Conservation (phyloP, 2,329 filamentous ascomycete genomes). For the Fusarium dlaminii region DNA sequence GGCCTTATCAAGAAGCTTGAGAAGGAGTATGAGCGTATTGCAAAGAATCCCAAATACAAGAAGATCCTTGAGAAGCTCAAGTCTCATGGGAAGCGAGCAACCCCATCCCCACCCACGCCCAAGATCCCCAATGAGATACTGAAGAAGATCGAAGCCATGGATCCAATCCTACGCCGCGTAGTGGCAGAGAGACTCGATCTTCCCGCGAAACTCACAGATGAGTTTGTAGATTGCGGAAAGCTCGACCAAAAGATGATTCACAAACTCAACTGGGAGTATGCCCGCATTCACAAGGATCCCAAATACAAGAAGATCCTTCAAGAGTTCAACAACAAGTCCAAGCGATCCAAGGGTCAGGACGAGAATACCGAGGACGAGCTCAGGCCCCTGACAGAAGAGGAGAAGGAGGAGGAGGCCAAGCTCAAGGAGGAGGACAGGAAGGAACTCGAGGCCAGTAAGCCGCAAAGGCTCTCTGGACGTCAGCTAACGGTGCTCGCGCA, state of each 20-base stretch:
- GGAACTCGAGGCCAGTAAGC: background rate
- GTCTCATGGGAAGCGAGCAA: background rate
- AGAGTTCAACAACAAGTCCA: background rate
- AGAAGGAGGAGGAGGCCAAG: background rate
- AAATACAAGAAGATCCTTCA: background rate
- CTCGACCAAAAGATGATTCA: background rate
- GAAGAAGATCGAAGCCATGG: background rate
- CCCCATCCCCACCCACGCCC: background rate
- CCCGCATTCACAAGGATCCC: background rate
- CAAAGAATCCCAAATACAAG: background rate
- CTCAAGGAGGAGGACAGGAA: background rate
- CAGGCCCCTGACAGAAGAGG: background rate
- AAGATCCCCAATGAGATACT: background rate
- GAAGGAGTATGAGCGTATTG: background rate
- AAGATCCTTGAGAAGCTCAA: background rate
- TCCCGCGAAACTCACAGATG: background rate
- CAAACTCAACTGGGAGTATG: constrained; percentile 2
- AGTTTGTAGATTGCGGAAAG: background rate
- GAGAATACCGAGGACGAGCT: background rate
- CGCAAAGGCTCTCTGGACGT: background rate
- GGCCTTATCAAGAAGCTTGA: background rate
- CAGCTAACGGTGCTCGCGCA: background rate
- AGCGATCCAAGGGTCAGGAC: background rate
- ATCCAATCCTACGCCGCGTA: background rate
- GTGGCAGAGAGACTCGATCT: background rate